Base-by-base conservation (phyloP, 2,329 filamentous ascomycete genomes). In the Phaeophleospora eucalypticola region DNA sequence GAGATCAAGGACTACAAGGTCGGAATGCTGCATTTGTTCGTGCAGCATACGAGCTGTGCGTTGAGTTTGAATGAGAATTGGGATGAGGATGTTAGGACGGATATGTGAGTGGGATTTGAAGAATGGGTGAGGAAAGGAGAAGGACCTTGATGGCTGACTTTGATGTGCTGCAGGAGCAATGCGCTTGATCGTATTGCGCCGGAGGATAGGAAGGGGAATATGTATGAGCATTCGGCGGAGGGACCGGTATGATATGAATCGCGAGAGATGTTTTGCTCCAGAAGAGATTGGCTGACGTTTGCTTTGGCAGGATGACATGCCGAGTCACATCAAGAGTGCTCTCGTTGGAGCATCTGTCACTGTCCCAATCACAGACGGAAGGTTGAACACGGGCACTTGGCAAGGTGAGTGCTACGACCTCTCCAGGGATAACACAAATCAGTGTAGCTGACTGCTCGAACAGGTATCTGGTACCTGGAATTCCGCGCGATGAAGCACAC, bases 221-320 rank as follows among this genome's bases (percentile, higher is more conserved):
- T 97, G 37, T 98, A 97, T 70, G 75, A 87, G 36, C 93, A 98
- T 71, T 82, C 80, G 61, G 90, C 85, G 0, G 93, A 95, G 75
- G 93, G 93, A 2, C 44, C 43, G n/a, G n/a, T n/a, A n/a, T n/a
- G 12, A 2, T 1, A 16, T 12, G 39, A 14, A 33, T 7, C 16
- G 14, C 17, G 40, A 33, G n/a, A 27, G 4, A 9, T 19, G 40
- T 4, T 42, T n/a, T 17, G 20, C 24, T n/a, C n/a, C 4, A 33
- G 17, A 40, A 10, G 19, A n/a, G 37, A 27, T 24, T 4, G 19
- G 18, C 19, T 24, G 18, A 27, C 37, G n/a, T 2, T n/a, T n/a
- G n/a, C n/a, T n/a, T n/a, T n/a, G n/a, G n/a, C n/a, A n/a, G 42
- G 93, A 98, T 72, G 93, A 97, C 69, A 96, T 97, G 89, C 93